Percentiles rank a stretch among this genome's conserved stretches.
phyloP scores from a whole-genome alignment of 495 filamentous ascomycete genomes.

The Hyaloscypha hepaticicola region DNA sequence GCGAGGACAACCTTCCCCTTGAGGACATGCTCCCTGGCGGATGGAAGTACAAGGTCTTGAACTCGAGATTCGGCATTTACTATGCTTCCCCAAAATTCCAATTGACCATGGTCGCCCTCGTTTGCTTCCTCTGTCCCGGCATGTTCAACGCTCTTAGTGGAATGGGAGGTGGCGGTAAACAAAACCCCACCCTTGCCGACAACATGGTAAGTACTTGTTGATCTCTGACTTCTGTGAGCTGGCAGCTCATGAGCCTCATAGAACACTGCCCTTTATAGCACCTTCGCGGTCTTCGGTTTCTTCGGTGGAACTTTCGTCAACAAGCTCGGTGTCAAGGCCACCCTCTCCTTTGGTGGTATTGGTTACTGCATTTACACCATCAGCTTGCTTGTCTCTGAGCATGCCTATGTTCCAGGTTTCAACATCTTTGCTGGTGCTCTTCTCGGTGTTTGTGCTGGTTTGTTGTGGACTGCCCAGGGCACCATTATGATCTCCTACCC shows the following conservation, averaged over 20 bases:
- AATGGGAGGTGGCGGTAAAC: conserved; percentile 72
- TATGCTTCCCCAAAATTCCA: conserved; percentile 77
- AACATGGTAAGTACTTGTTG: conserved; percentile 47
- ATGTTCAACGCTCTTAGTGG: conserved; percentile 79
- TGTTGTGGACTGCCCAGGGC: conserved; percentile 91
- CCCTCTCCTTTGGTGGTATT: conserved; percentile 76
- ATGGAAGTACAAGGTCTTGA: conserved; percentile 74
- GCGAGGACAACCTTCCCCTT: not conserved
- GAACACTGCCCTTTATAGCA: conserved; percentile 70
- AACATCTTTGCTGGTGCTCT: conserved; percentile 75
- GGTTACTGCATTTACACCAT: conserved; percentile 85
- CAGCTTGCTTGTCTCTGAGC: conserved; percentile 78
- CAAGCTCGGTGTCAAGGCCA: conserved; percentile 68
- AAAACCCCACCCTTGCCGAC: conserved; percentile 61
- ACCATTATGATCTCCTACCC: conserved; percentile 97
- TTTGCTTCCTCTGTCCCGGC: conserved; percentile 82
- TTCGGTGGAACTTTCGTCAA: conserved; percentile 80
- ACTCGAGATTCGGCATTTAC: conserved; percentile 56
- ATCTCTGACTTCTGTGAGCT: conserved; percentile 20
- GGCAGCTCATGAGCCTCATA: conserved; percentile 26
- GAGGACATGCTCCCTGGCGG: conserved; percentile 23
- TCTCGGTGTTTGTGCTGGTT: conserved; percentile 75
- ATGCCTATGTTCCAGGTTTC: conserved; percentile 72
- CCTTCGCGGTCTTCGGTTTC: conserved; percentile 85
- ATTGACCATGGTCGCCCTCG: conserved; percentile 72